Evolutionary conservation across 441 rosid species (phyloP).

Genomic region (Francoa sonchifolia): DNA sequence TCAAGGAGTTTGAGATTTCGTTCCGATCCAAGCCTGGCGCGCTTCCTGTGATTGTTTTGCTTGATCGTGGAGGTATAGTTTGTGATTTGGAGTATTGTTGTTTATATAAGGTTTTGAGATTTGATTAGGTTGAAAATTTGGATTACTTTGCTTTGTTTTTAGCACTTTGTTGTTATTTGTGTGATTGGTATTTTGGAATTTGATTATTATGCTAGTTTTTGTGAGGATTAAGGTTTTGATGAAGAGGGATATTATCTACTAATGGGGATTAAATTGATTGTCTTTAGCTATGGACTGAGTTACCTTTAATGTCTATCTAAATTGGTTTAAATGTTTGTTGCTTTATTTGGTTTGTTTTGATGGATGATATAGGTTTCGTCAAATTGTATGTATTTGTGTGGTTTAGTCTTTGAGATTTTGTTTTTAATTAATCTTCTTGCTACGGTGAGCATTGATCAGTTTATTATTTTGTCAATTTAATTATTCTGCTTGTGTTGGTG

Average conservation of each 20-base stretch:
- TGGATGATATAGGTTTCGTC: background rate
- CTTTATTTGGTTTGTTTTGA: background rate
- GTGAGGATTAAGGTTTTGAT: background rate
- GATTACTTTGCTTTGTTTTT: background rate
- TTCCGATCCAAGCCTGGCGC: constrained; percentile 70
- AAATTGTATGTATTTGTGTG: background rate
- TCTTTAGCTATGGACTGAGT: background rate
- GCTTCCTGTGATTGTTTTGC: constrained; percentile 70
- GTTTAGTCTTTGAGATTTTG: too few relatives aligned
- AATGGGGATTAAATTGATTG: background rate
- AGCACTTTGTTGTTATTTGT: background rate
- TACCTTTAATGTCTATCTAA: background rate
- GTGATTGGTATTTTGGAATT: background rate
- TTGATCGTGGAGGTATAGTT: constrained; percentile 86
- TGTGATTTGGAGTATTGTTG: background rate
- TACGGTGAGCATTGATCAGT: too few relatives aligned
- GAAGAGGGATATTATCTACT: background rate
- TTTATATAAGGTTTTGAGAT: background rate
- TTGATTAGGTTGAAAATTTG: background rate
- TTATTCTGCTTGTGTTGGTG: background rate
- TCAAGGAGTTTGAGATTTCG: constrained; percentile 53
- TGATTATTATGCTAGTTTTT: background rate
- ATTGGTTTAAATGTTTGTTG: constrained; percentile 1
- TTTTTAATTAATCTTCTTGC: too few relatives aligned
- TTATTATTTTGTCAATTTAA: background rate